Conservation (phyloP, 2,329 filamentous ascomycete genomes). For the Xylariaceae sp. region DNA sequence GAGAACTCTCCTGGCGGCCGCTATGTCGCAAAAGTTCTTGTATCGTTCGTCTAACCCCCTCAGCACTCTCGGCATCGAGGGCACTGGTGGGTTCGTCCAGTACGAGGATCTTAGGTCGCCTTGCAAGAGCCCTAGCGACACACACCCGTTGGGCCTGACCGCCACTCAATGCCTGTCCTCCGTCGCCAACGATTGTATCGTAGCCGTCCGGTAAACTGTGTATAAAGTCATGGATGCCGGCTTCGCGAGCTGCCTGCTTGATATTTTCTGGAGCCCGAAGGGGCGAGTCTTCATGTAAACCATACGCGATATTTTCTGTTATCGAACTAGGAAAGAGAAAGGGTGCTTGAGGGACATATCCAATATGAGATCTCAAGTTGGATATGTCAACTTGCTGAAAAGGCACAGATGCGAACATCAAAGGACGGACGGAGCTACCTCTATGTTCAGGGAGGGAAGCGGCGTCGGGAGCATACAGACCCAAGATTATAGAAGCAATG, state of each 20-base stretch:
- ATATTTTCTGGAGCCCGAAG: conserved; percentile 55
- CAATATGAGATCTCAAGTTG: conserved; percentile 65
- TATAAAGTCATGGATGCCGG: conserved; percentile 80
- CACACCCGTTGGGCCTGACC: conserved; percentile 84
- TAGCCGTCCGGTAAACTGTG: conserved; percentile 73
- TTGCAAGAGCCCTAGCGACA: conserved; percentile 79
- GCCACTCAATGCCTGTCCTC: conserved; percentile 75
- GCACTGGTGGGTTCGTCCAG: conserved; percentile 88
- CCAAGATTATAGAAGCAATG: conserved; percentile 74
- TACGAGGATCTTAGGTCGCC: conserved; percentile 74
- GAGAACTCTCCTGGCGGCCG: background rate
- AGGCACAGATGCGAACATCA: conserved; percentile 66
- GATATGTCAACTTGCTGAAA: conserved; percentile 65
- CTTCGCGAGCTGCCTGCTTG: conserved; percentile 59
- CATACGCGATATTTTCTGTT: conserved; percentile 83
- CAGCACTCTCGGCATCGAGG: conserved; percentile 73
- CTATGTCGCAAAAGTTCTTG: conserved; percentile 52
- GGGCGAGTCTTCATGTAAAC: conserved; percentile 63
- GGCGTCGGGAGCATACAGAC: conserved; percentile 65
- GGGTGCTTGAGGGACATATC: conserved; percentile 74
- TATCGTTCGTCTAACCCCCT: conserved; percentile 69
- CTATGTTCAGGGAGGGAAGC: background rate
- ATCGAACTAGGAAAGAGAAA: conserved; percentile 81
- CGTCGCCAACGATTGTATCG: conserved; percentile 76
- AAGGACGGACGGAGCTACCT: conserved; percentile 39